A percentile compares a stretch with the other conserved stretches of the same genome.
These are phyloP conservation scores for Ophiostoma populinum DNA, from an alignment of 2,329 filamentous ascomycete species.

Conservation along the genomic window DNA sequence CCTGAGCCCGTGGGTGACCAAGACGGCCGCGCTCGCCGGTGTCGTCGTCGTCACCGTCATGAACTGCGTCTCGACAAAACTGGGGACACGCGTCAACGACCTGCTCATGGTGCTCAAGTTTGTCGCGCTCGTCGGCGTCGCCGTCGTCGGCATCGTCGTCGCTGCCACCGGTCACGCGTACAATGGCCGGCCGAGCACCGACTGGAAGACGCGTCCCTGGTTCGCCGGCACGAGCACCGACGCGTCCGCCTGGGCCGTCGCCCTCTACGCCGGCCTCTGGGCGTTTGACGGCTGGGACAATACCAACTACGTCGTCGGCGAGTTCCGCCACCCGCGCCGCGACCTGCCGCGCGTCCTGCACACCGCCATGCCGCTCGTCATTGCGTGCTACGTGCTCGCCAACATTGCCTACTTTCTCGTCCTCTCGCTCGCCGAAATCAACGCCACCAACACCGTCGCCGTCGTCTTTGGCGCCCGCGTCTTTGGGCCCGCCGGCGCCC, in stretches of 20 bases:
- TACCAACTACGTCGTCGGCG: constrained; percentile 93
- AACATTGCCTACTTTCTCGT: constrained; percentile 93
- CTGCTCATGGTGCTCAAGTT: constrained; percentile 97
- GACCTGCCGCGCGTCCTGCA: constrained; percentile 92
- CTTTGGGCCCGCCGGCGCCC: constrained; percentile 66
- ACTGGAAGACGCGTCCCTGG: constrained; percentile 82
- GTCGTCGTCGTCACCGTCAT: constrained; percentile 62
- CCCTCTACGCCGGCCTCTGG: constrained; percentile 90
- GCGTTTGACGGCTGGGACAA: constrained; percentile 99
- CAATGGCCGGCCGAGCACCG: constrained; percentile 52
- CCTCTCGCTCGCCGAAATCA: constrained; percentile 62
- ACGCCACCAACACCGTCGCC: constrained; percentile 84
- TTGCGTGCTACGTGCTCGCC: constrained; percentile 74
- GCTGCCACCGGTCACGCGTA: constrained; percentile 70
- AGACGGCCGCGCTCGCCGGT: constrained; percentile 64
- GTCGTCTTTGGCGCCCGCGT: constrained; percentile 84
- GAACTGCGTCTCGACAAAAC: constrained; percentile 79
- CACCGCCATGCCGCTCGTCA: constrained; percentile 88
- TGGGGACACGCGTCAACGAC: constrained; percentile 78
- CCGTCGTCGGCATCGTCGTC: constrained; percentile 75
- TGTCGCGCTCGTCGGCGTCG: constrained; percentile 70
- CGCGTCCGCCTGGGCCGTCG: constrained; percentile 78
- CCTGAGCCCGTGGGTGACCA: constrained; percentile 79
- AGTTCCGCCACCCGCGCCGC: constrained; percentile 79
- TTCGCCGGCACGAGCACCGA: constrained; percentile 72